phyloP scores from a whole-genome alignment of 2,329 filamentous ascomycete genomes.

The Acephala macrosclerotiorum region DNA sequence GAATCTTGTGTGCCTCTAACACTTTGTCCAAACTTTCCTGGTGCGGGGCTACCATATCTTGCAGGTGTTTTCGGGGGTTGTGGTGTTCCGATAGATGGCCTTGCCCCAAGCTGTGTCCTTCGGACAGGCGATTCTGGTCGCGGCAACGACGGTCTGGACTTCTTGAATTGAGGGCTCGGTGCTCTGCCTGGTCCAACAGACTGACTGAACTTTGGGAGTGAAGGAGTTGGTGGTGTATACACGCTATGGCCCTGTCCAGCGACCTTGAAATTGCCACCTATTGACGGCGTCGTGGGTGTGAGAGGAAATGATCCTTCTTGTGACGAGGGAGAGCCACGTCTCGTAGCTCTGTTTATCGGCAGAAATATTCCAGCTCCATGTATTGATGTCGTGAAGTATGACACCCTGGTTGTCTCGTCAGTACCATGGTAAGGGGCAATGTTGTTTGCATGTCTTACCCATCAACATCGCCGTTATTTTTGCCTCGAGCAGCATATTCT shows the following conservation, averaged over 20 bases:
- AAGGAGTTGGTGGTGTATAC: conserved; percentile 70
- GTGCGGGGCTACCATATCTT: conserved; percentile 68
- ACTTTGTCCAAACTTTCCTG: conserved; percentile 69
- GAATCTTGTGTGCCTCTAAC: conserved; percentile 60
- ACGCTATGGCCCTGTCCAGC: conserved; percentile 56
- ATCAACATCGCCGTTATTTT: conserved; percentile 96
- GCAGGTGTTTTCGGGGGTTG: conserved; percentile 52
- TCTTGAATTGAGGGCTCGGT: conserved; percentile 75
- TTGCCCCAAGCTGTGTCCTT: conserved; percentile 64
- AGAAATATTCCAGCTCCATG: conserved; percentile 93
- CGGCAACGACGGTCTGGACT: conserved; percentile 77
- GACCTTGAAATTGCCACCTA: conserved; percentile 57
- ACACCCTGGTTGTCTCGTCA: conserved; percentile 55
- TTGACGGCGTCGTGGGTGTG: conserved; percentile 72
- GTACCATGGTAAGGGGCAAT: conserved; percentile 25
- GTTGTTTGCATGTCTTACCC: conserved; percentile 66
- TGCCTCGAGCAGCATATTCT: conserved; percentile 83
- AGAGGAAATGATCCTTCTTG: conserved; percentile 63
- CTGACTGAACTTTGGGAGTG: conserved; percentile 83
- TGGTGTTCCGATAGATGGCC: conserved; percentile 65
- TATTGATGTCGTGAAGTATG: conserved; percentile 82
- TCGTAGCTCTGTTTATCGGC: conserved; percentile 80
- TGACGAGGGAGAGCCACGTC: conserved; percentile 64
- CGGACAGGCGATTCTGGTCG: conserved; percentile 88
- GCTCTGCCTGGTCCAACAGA: conserved; percentile 78